phyloP scores from a whole-genome alignment of 2,329 filamentous ascomycete genomes.

The Monilinia aucupariae region DNA sequence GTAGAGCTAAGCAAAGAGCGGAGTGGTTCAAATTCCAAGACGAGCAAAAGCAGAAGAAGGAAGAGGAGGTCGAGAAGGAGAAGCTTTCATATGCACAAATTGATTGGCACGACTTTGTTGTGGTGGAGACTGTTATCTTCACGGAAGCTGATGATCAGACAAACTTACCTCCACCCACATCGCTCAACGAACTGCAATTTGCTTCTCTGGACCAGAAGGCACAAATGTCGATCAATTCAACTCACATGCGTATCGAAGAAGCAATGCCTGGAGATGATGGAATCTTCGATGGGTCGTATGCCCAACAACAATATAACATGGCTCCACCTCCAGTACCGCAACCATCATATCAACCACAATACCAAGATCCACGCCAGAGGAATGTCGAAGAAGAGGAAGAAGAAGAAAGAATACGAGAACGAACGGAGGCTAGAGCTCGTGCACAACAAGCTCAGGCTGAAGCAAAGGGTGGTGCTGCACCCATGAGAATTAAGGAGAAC shows the following conservation, averaged over 20 bases:
- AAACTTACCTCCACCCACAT: slow-evolving; percentile 82
- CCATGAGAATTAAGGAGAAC: slow-evolving; percentile 89
- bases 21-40: slow-evolving; percentile 84
- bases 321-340: slow-evolving; percentile 37
- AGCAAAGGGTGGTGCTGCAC: slow-evolving; percentile 59
- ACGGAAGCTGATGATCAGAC: slow-evolving; percentile 80
- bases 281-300: slow-evolving; percentile 50
- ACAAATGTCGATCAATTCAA: slow-evolving; percentile 73
- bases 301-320: slow-evolving; percentile 38
- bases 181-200: slow-evolving; percentile 85
- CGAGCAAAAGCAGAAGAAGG: slow-evolving; percentile 78
- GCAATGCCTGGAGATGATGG: slow-evolving; percentile 78
- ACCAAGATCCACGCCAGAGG: slow-evolving; percentile 30
- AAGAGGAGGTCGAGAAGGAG: slow-evolving; percentile 80
- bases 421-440: slow-evolving; percentile 53
- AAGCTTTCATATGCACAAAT: slow-evolving; percentile 73
- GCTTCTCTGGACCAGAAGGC: slow-evolving; percentile 94
- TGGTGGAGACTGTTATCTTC: slow-evolving; percentile 92
- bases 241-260: slow-evolving; percentile 82
- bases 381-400: slow-evolving; percentile 50
- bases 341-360: slow-evolving; percentile 35
- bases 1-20: slow-evolving; percentile 75
- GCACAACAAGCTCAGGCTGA: slow-evolving; percentile 76
- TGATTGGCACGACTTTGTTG: slow-evolving; percentile 96
- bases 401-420: slow-evolving; percentile 59